These are phyloP conservation scores for Aspergillus nidulans DNA, from an alignment of 495 filamentous ascomycete genomes.

Conservation along the genomic window DNA sequence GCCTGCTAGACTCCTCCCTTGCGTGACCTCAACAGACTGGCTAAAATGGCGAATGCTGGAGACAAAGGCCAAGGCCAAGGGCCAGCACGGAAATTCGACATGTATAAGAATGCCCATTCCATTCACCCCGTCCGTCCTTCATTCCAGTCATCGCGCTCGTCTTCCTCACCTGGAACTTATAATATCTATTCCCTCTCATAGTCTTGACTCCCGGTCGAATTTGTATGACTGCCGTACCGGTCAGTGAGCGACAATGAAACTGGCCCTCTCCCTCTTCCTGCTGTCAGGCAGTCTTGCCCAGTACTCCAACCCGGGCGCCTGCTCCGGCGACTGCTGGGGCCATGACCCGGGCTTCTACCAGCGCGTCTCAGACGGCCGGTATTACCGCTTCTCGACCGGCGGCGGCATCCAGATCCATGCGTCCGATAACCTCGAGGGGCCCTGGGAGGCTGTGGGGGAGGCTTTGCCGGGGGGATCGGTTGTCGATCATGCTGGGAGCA, in stretches of 20 bases:
- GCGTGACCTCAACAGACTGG: background rate
- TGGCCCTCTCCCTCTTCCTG: slow-evolving; percentile 5
- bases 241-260: slow-evolving; percentile 3
- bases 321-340: slow-evolving; percentile 54
- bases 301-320: slow-evolving; percentile 51
- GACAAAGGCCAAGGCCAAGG: background rate
- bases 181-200: too few relatives aligned
- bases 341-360: slow-evolving; percentile 64
- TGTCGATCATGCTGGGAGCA: slow-evolving; percentile 51
- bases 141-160: background rate
- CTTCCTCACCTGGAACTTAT: too few relatives aligned
- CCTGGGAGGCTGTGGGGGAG: slow-evolving; percentile 58
- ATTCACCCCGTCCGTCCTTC: background rate
- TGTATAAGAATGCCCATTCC: background rate
- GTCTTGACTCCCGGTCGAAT: too few relatives aligned
- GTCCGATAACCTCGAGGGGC: slow-evolving; percentile 53
- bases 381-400: slow-evolving; percentile 69
- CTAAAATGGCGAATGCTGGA: too few relatives aligned
- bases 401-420: slow-evolving; percentile 56
- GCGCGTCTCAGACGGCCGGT: slow-evolving; percentile 59
- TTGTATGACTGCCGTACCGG: too few relatives aligned
- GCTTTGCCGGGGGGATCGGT: slow-evolving; percentile 53
- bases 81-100: background rate
- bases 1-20: background rate
- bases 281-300: slow-evolving; percentile 16